These are phyloP conservation scores for Didymellaceae sp. DNA, from an alignment of 2,329 filamentous ascomycete genomes.

Conservation along the genomic window DNA sequence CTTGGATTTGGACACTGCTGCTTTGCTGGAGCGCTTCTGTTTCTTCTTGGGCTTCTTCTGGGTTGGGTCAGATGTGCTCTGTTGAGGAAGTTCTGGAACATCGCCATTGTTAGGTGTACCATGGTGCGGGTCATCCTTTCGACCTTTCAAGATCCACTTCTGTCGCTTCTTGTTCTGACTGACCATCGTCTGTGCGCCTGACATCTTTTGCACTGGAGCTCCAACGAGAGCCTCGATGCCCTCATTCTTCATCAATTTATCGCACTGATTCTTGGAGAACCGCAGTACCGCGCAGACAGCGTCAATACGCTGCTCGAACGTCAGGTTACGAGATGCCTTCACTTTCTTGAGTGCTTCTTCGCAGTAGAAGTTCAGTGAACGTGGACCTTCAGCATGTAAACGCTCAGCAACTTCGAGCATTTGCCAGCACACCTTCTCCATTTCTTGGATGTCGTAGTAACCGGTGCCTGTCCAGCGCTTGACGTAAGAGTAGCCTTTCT, in stretches of 20 bases:
- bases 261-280: constrained; percentile 15
- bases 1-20: too few relatives aligned
- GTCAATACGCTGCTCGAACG: constrained; percentile 18
- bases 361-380: constrained; percentile 7
- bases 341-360: constrained; percentile 5
- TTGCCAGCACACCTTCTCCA: constrained; percentile 25
- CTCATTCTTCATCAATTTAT: constrained; percentile 22
- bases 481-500: constrained; percentile 1
- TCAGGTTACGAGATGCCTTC: constrained; percentile 4
- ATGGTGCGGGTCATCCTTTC: background rate
- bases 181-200: constrained; percentile 5
- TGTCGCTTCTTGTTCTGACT: constrained; percentile 9
- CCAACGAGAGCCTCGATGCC: constrained; percentile 7
- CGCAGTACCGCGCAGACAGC: constrained; percentile 10
- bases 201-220: constrained; percentile 10
- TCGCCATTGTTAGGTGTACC: too few relatives aligned
- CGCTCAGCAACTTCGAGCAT: constrained; percentile 14
- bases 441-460: constrained; percentile 10
- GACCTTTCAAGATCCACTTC: constrained; percentile 5
- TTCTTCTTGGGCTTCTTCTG: too few relatives aligned
- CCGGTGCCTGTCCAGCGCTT: constrained; percentile 8
- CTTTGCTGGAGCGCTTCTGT: too few relatives aligned
- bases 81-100: too few relatives aligned
- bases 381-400: constrained; percentile 15
- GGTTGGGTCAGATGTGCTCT: too few relatives aligned